Conservation (phyloP, 1,284 basidiomycete genomes). For the Trametes versicolor region DNA sequence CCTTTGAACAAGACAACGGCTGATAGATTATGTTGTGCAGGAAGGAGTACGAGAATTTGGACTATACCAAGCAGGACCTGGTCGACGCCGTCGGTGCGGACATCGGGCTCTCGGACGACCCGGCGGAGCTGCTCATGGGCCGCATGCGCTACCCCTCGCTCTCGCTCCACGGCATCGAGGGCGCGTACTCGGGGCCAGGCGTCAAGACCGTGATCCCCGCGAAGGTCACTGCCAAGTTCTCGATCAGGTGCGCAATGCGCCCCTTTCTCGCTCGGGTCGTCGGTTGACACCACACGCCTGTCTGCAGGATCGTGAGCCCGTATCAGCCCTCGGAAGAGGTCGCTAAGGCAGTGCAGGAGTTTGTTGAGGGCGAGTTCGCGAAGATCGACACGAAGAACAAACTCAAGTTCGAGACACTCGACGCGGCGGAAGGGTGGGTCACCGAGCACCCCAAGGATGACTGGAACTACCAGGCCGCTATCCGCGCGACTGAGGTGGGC, state of each 20-base stretch:
- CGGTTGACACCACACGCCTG: background rate
- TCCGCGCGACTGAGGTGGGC: slow-evolving; percentile 77
- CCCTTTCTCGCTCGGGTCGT: background rate
- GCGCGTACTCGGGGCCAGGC: slow-evolving; percentile 91
- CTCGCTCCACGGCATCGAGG: slow-evolving; percentile 96
- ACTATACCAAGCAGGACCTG: slow-evolving; percentile 82
- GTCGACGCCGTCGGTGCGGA: slow-evolving; percentile 82
- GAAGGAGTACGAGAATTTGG: slow-evolving; percentile 78
- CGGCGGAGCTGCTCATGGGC: slow-evolving; percentile 89
- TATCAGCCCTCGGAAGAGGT: slow-evolving; percentile 85
- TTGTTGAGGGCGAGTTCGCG: slow-evolving; percentile 82
- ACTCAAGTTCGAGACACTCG: slow-evolving; percentile 71
- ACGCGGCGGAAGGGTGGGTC: slow-evolving; percentile 92
- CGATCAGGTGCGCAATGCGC: slow-evolving; percentile 73
- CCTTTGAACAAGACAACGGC: background rate
- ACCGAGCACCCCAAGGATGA: slow-evolving; percentile 90
- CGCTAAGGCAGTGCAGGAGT: slow-evolving; percentile 75
- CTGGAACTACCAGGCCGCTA: slow-evolving; percentile 96
- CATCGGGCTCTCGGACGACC: slow-evolving; percentile 84
- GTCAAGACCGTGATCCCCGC: slow-evolving; percentile 97
- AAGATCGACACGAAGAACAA: slow-evolving; percentile 89
- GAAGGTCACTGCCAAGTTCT: slow-evolving; percentile 93
- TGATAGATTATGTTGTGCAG: slow-evolving; percentile 40
- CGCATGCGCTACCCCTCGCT: slow-evolving; percentile 91
- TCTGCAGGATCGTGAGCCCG: slow-evolving; percentile 84